phyloP scores from a whole-genome alignment of 2,329 filamentous ascomycete genomes.

The Botrytis medusae region DNA sequence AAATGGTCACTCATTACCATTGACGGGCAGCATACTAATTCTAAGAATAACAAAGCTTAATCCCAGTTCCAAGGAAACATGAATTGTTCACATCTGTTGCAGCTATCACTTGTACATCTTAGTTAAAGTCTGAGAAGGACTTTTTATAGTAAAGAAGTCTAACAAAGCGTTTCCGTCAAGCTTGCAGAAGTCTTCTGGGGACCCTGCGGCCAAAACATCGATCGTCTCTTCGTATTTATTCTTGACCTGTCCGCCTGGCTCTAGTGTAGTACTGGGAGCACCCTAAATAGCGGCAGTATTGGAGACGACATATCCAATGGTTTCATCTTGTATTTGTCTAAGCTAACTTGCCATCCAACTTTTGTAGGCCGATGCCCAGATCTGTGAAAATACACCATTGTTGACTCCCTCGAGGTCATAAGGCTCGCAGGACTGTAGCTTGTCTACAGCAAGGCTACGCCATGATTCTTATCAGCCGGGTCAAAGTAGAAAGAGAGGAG shows the following conservation, averaged over 20 bases:
- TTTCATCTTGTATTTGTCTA: no score
- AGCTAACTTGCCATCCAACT: no score
- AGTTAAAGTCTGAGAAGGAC: neutral
- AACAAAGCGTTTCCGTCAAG: neutral
- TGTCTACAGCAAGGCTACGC: no score
- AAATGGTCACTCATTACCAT: neutral
- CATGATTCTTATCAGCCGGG: no score
- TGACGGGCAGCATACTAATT: neutral
- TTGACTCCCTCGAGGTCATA: no score
- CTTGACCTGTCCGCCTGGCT: neutral
- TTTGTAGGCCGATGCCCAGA: rapidly evolving
- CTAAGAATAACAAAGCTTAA: rapidly evolving
- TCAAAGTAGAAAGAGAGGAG: neutral
- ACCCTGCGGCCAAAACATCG: neutral
- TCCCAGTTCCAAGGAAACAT: neutral
- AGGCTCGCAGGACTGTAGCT: no score
- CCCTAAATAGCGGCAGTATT: no score
- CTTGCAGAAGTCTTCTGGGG: neutral
- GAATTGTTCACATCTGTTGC: neutral
- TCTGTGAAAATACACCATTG: no score
- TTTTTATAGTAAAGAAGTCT: neutral
- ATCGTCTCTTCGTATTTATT: neutral
- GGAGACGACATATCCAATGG: no score
- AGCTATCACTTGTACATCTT: neutral
- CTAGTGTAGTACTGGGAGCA: no score